Base-by-base conservation (phyloP, 345 rosid genomes). In the Hibiscus mutabilis region DNA sequence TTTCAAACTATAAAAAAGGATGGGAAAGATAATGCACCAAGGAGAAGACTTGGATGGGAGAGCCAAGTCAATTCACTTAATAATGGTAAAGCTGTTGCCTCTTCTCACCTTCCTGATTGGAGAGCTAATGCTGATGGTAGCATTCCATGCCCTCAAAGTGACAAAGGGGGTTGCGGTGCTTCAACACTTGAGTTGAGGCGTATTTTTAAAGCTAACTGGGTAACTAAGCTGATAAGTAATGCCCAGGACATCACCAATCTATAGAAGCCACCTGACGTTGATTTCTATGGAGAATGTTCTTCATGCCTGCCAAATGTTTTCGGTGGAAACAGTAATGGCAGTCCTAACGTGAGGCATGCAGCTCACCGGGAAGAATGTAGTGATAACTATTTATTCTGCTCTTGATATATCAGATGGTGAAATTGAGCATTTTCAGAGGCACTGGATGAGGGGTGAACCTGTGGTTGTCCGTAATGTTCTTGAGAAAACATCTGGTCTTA, bases 71-170 rank as follows among this genome's bases (percentile, higher is more conserved):
- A 27, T 35, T 16, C 51, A 8, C 24, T 1, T 18, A 16, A 21
- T 46, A 66, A 46, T 25, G 37, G 27, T 66, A 66, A 66, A 24
- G 56, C 55, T 31, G 44, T 42, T 51, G 31, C 25, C 27, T 29
- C 44, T 12, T 16, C 16, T 19, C 11, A 22, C 10, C 47, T 69
- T 58, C 69, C 68, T 72, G 79, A 67, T 53, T 85, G 87, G 92
- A 77, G 69, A 70, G 86, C 85, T 49, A 75, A 80, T 46, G 66
- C 76, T 37, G 81, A 86, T 60, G 81, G 87, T 71, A 80, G 77
- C 63, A 85, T 89, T 76, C 80, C 79, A 55, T 91, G 97, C 73
- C 94, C 94, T 79, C 85, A 87, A 16, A 79, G 80, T 75, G 82
- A 37, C 14, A 44, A 24, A 60, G 90, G 87, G 57, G 96, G 96